Evolutionary conservation across 2,329 filamentous ascomycete species (phyloP), one percentile per base, ranked within the genome.

Genomic region (Zarea fungicola): DNA sequence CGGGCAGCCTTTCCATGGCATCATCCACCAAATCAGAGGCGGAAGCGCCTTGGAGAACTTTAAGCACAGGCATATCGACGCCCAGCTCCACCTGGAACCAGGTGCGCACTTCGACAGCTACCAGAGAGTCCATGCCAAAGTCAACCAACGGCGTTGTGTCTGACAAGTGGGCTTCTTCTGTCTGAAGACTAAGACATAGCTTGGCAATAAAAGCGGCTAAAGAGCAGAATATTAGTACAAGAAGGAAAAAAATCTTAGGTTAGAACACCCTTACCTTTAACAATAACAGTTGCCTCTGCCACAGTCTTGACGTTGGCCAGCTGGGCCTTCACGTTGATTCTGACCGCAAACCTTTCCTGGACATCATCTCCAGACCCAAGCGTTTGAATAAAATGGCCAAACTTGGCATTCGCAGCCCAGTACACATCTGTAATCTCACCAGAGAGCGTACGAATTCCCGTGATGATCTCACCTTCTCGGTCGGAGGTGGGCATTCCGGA

Each of bases 1-100:
- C n/a, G n/a, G n/a, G n/a, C n/a, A n/a, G n/a, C n/a, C n/a, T n/a
- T n/a, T n/a, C n/a, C 39, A 28, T 6, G 5, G 39, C 39, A 29
- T 26, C 7, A n/a, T 25, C 11, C 22, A 26, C n/a, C 8, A 42
- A 1, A 23, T 54, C 55, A 5, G 40, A 36, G 13, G 52, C 44
- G 2, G 50, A 53, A 5, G 50, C 54, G 7, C 66, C 68, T 2
- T 59, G 56, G 2, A 61, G 29, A 16, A 64, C 54, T 50, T 72
- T 73, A 4, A 77, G 58, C 1, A 76, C 66, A 0, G 73, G 68
- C 1, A 77, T 62, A 39, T 76, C 68, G 0, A 69, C 59, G 1
- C 66, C 50, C 0, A 76, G 42, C 29, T 70, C 60, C 50, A 73
- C 73, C 16, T 68, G 36, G 52, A 77, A 74, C 75, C 75, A 79